Base-by-base conservation (phyloP, 2,329 filamentous ascomycete genomes). In the Clarireedia sp. region DNA sequence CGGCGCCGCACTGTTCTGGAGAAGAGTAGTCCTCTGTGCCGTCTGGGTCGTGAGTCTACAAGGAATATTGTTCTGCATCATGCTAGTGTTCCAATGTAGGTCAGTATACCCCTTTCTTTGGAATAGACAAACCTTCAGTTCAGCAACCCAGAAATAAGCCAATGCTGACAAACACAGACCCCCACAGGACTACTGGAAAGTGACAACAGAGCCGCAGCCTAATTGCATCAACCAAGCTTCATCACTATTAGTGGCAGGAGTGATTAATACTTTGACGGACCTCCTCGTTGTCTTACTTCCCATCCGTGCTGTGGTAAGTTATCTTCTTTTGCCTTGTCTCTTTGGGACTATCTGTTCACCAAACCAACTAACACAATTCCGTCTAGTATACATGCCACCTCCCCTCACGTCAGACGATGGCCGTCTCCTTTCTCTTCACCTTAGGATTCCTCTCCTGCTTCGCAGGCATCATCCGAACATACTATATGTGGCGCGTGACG, bases 201-300 rank as follows among this genome's bases (percentile, higher is more conserved):
- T 73, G 1, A 68, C 69, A 0, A 10, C 53, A 16, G 51, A 55
- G 19, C 65, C 68, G 1, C 67, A 70, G 45, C 62, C 60, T 19
- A 63, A 75, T 17, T 74, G 77, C 46, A 75, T 80, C 40, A 63
- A 78, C 24, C 72, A 83, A 58, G 72, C 76, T 2, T 69, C 70
- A 0, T 77, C 80, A 50, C 73, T 81, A 26, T 72, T 79, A 29
- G 73, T 74, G 37, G 73, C 81, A 37, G 80, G 81, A 2, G 75
- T 79, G 26, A 74, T 82, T 59, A 84, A 84, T 66, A 82, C 82
- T 47, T 63, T 77, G 44, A 82, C 80, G 6, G 80, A 85, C 65
- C 74, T 85, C 44, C 64, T 78, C 10, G 74, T 78, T n/a, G 77
- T 78, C 37, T 63, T 76, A 0, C 68, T 82, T 3, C 79, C 78